Evolutionary conservation across 768 basidiomycete species (phyloP).

Genomic region (Hericium erinaceus): DNA sequence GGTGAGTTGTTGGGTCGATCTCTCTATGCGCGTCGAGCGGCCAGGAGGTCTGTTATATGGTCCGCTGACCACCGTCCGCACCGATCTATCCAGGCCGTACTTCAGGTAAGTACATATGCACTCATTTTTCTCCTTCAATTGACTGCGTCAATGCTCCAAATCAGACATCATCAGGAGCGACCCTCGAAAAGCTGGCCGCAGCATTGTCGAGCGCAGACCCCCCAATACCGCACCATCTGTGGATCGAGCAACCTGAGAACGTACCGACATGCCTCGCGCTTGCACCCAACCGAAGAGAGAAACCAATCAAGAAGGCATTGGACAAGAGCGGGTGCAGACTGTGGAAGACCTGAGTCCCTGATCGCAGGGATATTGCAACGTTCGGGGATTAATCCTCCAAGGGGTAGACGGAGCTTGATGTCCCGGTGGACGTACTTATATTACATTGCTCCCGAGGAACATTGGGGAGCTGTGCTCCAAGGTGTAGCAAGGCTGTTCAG

Average conservation of each 20-base stretch:
- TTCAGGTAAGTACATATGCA: constrained; percentile 24
- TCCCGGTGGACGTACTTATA: too few species aligned
- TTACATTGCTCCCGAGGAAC: too few species aligned
- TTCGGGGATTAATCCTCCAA: not conserved
- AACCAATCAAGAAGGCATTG: constrained; percentile 30
- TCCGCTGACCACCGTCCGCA: not conserved
- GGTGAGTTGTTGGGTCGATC: constrained; percentile 15
- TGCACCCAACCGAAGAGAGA: constrained; percentile 30
- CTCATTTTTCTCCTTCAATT: too few species aligned
- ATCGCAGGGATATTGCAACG: not conserved
- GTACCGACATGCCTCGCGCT: constrained; percentile 34
- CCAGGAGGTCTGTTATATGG: too few species aligned
- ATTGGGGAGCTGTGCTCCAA: too few species aligned
- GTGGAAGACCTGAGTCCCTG: constrained; percentile 18
- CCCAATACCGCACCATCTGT: constrained; percentile 26
- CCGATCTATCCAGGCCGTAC: constrained; percentile 23
- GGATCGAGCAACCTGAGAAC: constrained; percentile 37
- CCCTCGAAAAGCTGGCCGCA: not conserved
- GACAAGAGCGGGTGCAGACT: constrained; percentile 31
- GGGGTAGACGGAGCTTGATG: too few species aligned
- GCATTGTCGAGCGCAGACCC: not conserved
- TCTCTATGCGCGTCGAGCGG: too few species aligned
- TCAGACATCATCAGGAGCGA: not conserved
- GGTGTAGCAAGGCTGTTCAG: too few species aligned
- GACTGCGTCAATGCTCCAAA: too few species aligned